Evolutionary conservation across 2,329 filamentous ascomycete species (phyloP).

Genomic region (Cytospora chrysosperma): DNA sequence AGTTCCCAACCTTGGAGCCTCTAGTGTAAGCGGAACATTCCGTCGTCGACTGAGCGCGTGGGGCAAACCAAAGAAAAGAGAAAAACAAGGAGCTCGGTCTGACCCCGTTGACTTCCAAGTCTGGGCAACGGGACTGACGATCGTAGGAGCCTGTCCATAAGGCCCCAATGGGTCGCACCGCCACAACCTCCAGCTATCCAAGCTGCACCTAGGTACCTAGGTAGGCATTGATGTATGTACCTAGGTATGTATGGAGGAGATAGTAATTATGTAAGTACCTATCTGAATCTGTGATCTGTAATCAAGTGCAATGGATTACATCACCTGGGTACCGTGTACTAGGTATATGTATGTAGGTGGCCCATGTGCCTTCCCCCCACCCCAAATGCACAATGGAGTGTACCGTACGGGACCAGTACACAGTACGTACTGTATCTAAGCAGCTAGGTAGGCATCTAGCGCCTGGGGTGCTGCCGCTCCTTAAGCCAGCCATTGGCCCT

Average conservation of each 20-base stretch:
- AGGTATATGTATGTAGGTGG: too few species aligned
- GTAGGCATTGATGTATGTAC: background rate
- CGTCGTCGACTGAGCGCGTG: background rate
- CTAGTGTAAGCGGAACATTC: background rate
- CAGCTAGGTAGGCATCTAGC: too few species aligned
- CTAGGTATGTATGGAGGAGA: background rate
- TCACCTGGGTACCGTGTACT: too few species aligned
- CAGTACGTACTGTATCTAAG: too few species aligned
- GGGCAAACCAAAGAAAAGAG: background rate
- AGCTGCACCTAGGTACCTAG: background rate
- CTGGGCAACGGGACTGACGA: constrained; percentile 20
- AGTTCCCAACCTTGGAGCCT: too few species aligned
- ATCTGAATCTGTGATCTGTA: too few species aligned
- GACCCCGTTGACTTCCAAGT: constrained; percentile 19
- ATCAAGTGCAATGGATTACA: too few species aligned
- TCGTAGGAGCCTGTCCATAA: constrained; percentile 11
- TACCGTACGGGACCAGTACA: too few species aligned
- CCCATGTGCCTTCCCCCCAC: too few species aligned
- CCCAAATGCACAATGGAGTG: too few species aligned
- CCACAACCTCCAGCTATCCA: constrained; percentile 11
- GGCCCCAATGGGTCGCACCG: background rate
- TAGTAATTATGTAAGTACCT: too few species aligned
- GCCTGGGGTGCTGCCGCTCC: background rate
- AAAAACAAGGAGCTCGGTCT: background rate
- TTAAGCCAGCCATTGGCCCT: background rate